These are phyloP conservation scores for Colletotrichum sp. DNA, from an alignment of 2,329 filamentous ascomycete genomes.

Conservation along the genomic window DNA sequence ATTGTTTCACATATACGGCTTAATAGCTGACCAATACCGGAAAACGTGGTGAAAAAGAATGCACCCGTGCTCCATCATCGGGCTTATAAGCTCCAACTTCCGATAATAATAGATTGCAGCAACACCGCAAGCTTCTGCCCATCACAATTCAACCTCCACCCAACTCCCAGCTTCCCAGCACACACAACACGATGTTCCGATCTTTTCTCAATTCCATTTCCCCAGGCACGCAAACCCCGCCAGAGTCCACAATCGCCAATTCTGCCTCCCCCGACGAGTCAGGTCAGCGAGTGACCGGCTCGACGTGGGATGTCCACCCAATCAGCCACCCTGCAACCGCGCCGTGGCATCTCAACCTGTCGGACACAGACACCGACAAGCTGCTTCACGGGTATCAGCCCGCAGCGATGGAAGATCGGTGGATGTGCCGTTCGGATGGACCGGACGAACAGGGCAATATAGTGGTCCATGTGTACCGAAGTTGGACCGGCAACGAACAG, in stretches of 20 bases:
- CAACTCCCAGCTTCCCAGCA: background rate
- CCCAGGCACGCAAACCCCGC: background rate
- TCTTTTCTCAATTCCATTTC: background rate
- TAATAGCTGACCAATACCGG: background rate
- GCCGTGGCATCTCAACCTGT: background rate
- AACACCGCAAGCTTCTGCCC: background rate
- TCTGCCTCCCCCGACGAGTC: background rate
- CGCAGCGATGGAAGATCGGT: slow-evolving; percentile 7
- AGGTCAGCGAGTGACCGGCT: background rate
- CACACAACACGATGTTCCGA: background rate
- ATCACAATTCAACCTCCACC: background rate
- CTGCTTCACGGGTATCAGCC: background rate
- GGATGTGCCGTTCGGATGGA: slow-evolving; percentile 1
- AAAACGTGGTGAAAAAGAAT: background rate
- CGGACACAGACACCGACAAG: background rate
- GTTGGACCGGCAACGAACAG: background rate
- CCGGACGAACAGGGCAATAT: background rate
- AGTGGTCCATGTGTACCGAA: background rate
- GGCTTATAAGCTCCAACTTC: background rate
- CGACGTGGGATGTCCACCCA: background rate
- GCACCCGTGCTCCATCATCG: background rate
- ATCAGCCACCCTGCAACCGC: background rate
- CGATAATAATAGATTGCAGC: background rate
- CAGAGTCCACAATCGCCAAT: background rate
- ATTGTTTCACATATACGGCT: background rate